Percentiles rank a stretch among this genome's conserved stretches.
These are phyloP conservation scores for Tylopilus balloui DNA, from an alignment of 768 basidiomycete species.

Conservation along the genomic window DNA sequence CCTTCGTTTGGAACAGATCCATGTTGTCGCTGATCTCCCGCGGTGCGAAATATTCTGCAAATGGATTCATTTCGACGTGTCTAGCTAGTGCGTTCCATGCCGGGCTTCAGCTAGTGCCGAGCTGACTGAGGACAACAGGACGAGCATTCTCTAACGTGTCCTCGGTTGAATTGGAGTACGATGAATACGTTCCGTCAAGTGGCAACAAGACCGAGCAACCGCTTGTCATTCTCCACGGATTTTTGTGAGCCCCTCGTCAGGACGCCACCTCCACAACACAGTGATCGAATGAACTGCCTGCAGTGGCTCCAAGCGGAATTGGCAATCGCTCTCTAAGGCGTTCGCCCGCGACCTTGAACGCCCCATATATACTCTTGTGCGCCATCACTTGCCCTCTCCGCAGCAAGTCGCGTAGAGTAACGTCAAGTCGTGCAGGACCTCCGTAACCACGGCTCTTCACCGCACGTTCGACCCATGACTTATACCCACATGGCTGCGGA, in stretches of 20 bases:
- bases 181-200: slow-evolving; percentile 26
- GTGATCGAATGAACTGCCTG: not conserved
- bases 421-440: slow-evolving; percentile 53
- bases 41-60: not conserved
- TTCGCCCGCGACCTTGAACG: slow-evolving; percentile 60
- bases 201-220: slow-evolving; percentile 37
- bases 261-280: not conserved
- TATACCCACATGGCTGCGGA: slow-evolving; percentile 80
- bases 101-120: not conserved
- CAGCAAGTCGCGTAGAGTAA: not conserved
- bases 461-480: slow-evolving; percentile 67
- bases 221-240: slow-evolving; percentile 57
- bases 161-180: slow-evolving; percentile 31
- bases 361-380: slow-evolving; percentile 71
- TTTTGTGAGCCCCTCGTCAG: slow-evolving; percentile 44
- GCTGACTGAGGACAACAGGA: slow-evolving; percentile 18
- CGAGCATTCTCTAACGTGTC: slow-evolving; percentile 14
- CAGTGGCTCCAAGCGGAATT: slow-evolving; percentile 89
- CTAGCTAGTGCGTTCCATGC: slow-evolving; percentile 4
- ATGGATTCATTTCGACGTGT: not conserved
- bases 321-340: slow-evolving; percentile 74
- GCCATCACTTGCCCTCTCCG: slow-evolving; percentile 9
- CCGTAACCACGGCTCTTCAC: slow-evolving; percentile 85
- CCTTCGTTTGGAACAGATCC: not conserved
- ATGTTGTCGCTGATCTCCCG: slow-evolving; percentile 13